phyloP scores from a whole-genome alignment of 192 early-diverging fungal genomes.

The Coemansia sp. region DNA sequence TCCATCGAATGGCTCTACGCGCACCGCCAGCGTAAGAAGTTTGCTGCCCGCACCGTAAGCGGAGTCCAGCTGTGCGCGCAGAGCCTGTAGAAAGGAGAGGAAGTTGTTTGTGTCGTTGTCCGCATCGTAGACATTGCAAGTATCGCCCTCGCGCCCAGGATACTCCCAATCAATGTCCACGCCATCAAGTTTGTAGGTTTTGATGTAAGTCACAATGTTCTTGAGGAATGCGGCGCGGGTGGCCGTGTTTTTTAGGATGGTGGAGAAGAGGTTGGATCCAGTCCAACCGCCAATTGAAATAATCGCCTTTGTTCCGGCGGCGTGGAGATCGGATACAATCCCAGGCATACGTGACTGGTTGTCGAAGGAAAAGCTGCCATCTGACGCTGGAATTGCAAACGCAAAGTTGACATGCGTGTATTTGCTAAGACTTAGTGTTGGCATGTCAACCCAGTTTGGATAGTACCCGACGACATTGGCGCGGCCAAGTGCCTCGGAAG shows the following conservation, averaged over 20 bases:
- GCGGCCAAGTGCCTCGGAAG: not conserved
- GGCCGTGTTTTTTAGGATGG: conserved; percentile 46
- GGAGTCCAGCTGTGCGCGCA: conserved; percentile 57
- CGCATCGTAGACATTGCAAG: conserved; percentile 57
- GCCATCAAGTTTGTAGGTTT: conserved; percentile 57
- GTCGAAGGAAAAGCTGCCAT: conserved; percentile 23
- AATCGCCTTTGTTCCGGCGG: conserved; percentile 48
- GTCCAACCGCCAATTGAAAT: conserved; percentile 75
- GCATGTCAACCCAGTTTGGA: conserved; percentile 35
- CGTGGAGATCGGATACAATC: conserved; percentile 14
- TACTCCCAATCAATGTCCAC: conserved; percentile 68
- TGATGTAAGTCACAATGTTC: conserved; percentile 39
- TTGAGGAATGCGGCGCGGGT: conserved; percentile 33
- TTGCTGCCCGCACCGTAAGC: conserved; percentile 49
- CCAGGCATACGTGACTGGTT: conserved; percentile 13
- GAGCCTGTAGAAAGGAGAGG: conserved; percentile 59
- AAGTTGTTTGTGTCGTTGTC: conserved; percentile 65
- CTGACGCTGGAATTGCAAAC: conserved; percentile 45
- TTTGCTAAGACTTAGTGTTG: conserved; percentile 24
- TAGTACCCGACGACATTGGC: conserved; percentile 20
- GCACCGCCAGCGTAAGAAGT: conserved; percentile 65
- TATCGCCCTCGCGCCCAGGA: conserved; percentile 58
- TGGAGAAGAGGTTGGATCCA: conserved; percentile 63
- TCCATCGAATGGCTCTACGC: conserved; percentile 61
- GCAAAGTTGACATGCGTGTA: conserved; percentile 64